phyloP scores from a whole-genome alignment of 176 grass and related monocot species.

The Juncus inflexus region DNA sequence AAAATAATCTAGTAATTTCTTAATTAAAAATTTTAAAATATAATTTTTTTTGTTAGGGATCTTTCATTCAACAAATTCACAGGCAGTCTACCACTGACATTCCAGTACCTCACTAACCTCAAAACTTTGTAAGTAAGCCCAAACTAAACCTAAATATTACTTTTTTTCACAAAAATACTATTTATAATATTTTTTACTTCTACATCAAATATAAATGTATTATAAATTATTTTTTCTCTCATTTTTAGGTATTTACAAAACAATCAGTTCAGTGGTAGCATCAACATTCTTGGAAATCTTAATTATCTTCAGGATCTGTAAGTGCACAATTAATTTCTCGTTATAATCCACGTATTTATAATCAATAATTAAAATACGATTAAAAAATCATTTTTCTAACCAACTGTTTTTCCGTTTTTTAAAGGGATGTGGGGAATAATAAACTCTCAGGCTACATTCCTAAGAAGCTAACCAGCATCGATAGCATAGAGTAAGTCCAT shows the following conservation, averaged over 20 bases:
- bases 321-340: slow-evolving; percentile 36
- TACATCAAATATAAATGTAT: neutral
- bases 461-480: slow-evolving; percentile 53
- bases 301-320: slow-evolving; percentile 61
- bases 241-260: slow-evolving; percentile 73
- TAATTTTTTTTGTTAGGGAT: slow-evolving; percentile 55
- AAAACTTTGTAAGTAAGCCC: slow-evolving; percentile 67
- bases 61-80: slow-evolving; percentile 86
- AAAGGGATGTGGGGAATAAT: slow-evolving; percentile 92
- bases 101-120: slow-evolving; percentile 50
- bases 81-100: slow-evolving; percentile 75
- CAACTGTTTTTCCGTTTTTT: slow-evolving; percentile 31
- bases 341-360: slow-evolving; percentile 14
- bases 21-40: too few species aligned
- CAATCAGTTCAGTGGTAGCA: slow-evolving; percentile 71
- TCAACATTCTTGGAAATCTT: slow-evolving; percentile 63
- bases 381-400: slow-evolving; percentile 1
- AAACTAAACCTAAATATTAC: neutral
- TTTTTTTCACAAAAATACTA: neutral
- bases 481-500: slow-evolving; percentile 65
- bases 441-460: slow-evolving; percentile 86
- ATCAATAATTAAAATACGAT: neutral
- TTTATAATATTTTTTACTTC: slow-evolving; percentile 12
- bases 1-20: too few species aligned
- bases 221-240: slow-evolving; percentile 16